These are phyloP conservation scores for Tulasnella sp. DNA, from an alignment of 768 basidiomycete genomes.

Conservation along the genomic window DNA sequence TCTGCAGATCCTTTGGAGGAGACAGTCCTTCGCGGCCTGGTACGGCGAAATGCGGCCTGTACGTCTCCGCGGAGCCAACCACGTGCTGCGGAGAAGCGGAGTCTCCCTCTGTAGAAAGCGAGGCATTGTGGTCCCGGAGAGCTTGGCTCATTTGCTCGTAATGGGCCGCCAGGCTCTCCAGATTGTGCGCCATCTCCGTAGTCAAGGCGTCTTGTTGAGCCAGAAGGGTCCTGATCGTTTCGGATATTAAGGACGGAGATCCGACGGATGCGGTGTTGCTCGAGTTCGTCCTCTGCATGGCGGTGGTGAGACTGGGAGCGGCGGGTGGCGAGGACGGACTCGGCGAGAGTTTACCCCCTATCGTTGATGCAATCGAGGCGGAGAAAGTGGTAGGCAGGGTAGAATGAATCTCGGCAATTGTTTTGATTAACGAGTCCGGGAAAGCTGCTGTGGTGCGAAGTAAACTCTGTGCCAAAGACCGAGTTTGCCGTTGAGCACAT, in stretches of 20 bases:
- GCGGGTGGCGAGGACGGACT: constrained; percentile 13
- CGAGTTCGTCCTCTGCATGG: background rate
- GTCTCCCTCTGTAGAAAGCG: background rate
- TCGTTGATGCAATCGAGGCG: background rate
- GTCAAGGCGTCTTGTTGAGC: constrained; percentile 45
- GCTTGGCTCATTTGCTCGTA: constrained; percentile 68
- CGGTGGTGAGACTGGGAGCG: background rate
- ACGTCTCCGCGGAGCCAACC: constrained; percentile 2
- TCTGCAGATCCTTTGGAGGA: background rate
- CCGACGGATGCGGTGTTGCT: background rate
- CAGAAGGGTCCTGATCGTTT: constrained; percentile 38
- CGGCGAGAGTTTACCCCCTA: constrained; percentile 14
- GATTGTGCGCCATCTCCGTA: constrained; percentile 55
- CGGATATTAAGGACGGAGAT: constrained; percentile 1
- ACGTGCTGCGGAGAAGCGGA: background rate
- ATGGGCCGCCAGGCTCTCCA: constrained; percentile 62
- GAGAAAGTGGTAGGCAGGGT: constrained; percentile 33
- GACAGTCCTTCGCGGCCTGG: constrained; percentile 48
- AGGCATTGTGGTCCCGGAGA: constrained; percentile 21
- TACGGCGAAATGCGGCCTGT: constrained; percentile 24
- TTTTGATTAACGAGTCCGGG: constrained; percentile 46
- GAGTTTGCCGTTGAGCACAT: background rate
- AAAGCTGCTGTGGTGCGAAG: constrained; percentile 54
- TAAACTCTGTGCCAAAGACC: constrained; percentile 35
- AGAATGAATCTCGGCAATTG: constrained; percentile 44